Evolutionary conservation across 2,329 filamentous ascomycete genomes (phyloP).

Genomic region (Septoria linicola): DNA sequence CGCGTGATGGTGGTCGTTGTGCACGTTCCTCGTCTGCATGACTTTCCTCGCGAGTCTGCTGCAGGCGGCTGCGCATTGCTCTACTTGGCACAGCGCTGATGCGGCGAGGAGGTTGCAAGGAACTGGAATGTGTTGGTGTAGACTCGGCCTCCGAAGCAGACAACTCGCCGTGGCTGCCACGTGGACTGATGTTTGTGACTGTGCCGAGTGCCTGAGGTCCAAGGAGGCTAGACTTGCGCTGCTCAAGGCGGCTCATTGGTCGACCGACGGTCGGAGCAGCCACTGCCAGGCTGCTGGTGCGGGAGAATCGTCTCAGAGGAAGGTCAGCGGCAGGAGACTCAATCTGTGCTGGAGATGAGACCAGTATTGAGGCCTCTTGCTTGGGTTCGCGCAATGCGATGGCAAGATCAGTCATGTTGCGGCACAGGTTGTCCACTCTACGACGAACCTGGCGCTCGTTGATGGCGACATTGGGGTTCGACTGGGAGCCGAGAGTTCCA

Average conservation of each 20-base stretch:
- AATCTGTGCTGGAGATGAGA: neutral
- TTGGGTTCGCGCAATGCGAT: conserved; percentile 63
- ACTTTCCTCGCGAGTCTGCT: conserved; percentile 29
- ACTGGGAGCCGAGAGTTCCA: conserved; percentile 66
- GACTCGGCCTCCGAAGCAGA: conserved; percentile 33
- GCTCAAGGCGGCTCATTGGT: conserved; percentile 46
- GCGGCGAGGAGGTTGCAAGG: conserved; percentile 28
- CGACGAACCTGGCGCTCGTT: conserved; percentile 83
- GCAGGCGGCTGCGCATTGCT: conserved; percentile 38
- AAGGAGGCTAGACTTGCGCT: conserved; percentile 42
- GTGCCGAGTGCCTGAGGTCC: conserved; percentile 26
- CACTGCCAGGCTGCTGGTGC: conserved; percentile 21
- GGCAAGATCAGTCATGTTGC: conserved; percentile 88
- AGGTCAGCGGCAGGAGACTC: conserved; percentile 3
- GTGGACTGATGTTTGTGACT: conserved; percentile 30
- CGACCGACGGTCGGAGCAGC: conserved; percentile 30
- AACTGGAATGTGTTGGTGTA: conserved; percentile 30
- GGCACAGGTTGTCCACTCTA: conserved; percentile 90
- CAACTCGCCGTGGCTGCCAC: conserved; percentile 34
- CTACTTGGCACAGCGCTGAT: conserved; percentile 42
- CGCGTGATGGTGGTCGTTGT: conserved; percentile 49
- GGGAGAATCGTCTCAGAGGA: conserved; percentile 3
- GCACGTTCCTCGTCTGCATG: conserved; percentile 42
- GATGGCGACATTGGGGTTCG: conserved; percentile 58
- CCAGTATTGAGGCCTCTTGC: conserved; percentile 26